Evolutionary conservation across 2,329 filamentous ascomycete genomes (phyloP).

Genomic region (Purpureocillium lavendulum): DNA sequence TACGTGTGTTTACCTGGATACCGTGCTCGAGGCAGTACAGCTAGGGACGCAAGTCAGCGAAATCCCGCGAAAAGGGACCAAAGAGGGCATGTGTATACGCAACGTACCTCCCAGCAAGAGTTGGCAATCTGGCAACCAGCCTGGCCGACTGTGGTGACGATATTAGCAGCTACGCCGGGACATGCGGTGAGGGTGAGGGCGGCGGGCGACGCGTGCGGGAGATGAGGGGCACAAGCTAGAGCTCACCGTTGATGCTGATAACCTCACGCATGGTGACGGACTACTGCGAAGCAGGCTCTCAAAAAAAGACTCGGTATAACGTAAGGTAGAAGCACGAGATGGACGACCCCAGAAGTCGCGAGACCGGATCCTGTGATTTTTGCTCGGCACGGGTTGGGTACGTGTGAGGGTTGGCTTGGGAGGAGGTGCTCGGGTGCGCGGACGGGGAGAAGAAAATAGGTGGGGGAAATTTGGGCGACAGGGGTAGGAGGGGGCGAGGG

Average conservation of each 20-base stretch:
- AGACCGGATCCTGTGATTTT: constrained; percentile 10
- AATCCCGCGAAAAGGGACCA: background rate
- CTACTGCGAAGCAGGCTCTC: constrained; percentile 11
- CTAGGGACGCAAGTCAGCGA: constrained; percentile 41
- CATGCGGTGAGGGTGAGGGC: constrained; percentile 9
- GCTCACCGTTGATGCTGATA: constrained; percentile 95
- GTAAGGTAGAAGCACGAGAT: constrained; percentile 14
- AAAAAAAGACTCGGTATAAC: constrained; percentile 7
- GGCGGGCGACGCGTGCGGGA: constrained; percentile 13
- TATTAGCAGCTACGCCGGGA: constrained; percentile 37
- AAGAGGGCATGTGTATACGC: background rate
- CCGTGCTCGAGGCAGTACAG: constrained; percentile 99
- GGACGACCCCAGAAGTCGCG: constrained; percentile 14
- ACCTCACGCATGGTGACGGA: constrained; percentile 89
- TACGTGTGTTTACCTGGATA: constrained; percentile 68
- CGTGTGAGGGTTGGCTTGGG: constrained; percentile 13
- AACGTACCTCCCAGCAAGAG: constrained; percentile 98
- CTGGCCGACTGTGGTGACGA: constrained; percentile 74
- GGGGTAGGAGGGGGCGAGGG: constrained; percentile 16
- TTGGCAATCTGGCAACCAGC: constrained; percentile 99
- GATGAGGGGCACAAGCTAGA: constrained; percentile 27
- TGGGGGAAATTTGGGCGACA: constrained; percentile 38
- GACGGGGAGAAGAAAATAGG: constrained; percentile 29
- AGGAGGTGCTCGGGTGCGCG: constrained; percentile 14
- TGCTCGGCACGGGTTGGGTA: constrained; percentile 8